These are phyloP conservation scores for Neurospora terricola DNA, from an alignment of 495 filamentous ascomycete species.

Conservation along the genomic window DNA sequence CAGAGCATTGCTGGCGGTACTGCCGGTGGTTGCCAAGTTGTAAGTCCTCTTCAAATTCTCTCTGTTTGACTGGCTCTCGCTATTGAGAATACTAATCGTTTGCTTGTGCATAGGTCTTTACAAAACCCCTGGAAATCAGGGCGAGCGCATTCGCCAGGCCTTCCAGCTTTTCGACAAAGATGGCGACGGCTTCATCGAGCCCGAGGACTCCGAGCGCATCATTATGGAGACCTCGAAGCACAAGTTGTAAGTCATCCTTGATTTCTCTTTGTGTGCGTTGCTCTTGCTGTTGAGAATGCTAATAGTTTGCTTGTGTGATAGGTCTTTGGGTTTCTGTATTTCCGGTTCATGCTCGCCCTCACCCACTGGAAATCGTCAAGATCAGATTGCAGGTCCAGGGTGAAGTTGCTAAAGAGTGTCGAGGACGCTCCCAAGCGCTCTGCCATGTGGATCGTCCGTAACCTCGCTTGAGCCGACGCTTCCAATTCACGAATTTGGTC, in stretches of 20 bases:
- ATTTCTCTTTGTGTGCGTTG: constrained; percentile 95
- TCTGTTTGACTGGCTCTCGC: not conserved
- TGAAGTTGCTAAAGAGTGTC: constrained; percentile 83
- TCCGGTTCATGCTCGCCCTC: constrained; percentile 31
- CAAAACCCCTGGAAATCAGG: constrained; percentile 98
- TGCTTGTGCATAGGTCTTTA: constrained; percentile 58
- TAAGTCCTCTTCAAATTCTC: constrained; percentile 39
- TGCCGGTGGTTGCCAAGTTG: constrained; percentile 50
- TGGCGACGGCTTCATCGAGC: constrained; percentile 93
- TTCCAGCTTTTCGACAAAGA: constrained; percentile 88
- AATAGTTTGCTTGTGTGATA: constrained; percentile 21
- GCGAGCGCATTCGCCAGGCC: constrained; percentile 88
- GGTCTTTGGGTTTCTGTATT: constrained; percentile 52
- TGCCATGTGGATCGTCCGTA: constrained; percentile 93
- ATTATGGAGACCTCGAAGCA: constrained; percentile 83
- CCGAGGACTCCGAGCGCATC: constrained; percentile 92
- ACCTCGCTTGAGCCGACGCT: constrained; percentile 36
- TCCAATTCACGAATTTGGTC: not conserved
- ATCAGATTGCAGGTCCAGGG: constrained; percentile 96
- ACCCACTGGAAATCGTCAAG: constrained; percentile 97
- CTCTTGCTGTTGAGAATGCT: constrained; percentile 57
- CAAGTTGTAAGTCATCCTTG: constrained; percentile 86
- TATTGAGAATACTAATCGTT: constrained; percentile 7
- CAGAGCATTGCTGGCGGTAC: constrained; percentile 84
- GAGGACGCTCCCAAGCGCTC: constrained; percentile 77